Evolutionary conservation across 495 filamentous ascomycete genomes (phyloP).

Genomic region (Penicillium tannophilum): DNA sequence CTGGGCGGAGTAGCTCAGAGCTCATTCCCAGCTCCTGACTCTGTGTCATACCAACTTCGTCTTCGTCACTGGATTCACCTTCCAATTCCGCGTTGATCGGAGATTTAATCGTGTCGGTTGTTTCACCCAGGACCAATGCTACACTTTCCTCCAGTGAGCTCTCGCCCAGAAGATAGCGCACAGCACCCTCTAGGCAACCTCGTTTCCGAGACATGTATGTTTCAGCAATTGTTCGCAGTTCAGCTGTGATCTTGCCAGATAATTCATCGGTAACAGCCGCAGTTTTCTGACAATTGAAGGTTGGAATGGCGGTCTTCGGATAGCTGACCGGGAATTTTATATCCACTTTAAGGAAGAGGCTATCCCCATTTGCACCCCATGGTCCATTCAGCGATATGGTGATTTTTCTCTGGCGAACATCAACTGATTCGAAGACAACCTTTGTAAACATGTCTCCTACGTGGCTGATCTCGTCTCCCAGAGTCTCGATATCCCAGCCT

Average conservation of each 20-base stretch:
- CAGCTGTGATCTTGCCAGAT: conserved; percentile 61
- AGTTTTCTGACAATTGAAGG: conserved; percentile 74
- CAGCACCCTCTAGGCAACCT: conserved; percentile 79
- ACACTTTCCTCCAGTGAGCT: conserved; percentile 74
- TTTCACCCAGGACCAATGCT: conserved; percentile 60
- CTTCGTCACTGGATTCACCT: conserved; percentile 83
- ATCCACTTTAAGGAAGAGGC: conserved; percentile 75
- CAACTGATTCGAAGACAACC: conserved; percentile 82
- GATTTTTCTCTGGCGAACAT: conserved; percentile 71
- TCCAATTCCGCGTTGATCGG: conserved; percentile 61
- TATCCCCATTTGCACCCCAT: conserved; percentile 72
- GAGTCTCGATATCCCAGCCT: conserved; percentile 75
- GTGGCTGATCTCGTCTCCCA: conserved; percentile 85
- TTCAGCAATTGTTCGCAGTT: conserved; percentile 70
- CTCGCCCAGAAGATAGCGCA: conserved; percentile 85
- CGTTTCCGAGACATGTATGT: conserved; percentile 67
- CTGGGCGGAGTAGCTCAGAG: conserved; percentile 53
- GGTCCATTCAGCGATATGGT: conserved; percentile 83
- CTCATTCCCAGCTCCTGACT: conserved; percentile 57
- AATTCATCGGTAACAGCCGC: conserved; percentile 73
- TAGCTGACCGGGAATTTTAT: conserved; percentile 81
- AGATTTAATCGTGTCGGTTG: conserved; percentile 47
- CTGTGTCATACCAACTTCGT: conserved; percentile 64
- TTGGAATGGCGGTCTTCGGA: conserved; percentile 65
- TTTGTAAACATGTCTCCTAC: conserved; percentile 82